Conservation (phyloP, 805 yeast genomes). For the Kodamaea lidongshanica region DNA sequence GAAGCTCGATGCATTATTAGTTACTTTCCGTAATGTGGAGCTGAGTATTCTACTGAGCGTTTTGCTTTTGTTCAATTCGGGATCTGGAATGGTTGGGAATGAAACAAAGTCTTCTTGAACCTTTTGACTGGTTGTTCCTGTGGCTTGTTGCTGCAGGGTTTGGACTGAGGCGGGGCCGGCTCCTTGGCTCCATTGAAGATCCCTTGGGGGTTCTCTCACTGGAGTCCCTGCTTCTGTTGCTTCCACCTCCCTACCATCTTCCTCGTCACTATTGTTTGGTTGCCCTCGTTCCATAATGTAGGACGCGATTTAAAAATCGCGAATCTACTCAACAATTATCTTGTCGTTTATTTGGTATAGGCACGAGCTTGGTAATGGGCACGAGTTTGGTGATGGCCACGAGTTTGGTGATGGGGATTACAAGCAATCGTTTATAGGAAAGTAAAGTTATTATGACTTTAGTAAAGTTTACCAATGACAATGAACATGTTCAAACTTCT, state of each 20-base stretch:
- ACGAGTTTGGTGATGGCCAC: too few relatives aligned
- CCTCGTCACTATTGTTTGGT: constrained; percentile 12
- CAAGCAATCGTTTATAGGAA: too few relatives aligned
- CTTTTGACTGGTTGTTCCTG: not conserved
- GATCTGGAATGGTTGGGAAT: constrained; percentile 40
- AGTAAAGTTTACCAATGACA: too few relatives aligned
- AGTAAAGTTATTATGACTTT: too few relatives aligned
- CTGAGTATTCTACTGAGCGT: constrained; percentile 31
- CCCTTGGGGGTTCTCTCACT: not conserved
- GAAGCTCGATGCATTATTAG: constrained; percentile 29
- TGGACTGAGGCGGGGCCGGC: too few relatives aligned
- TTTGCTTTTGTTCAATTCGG: constrained; percentile 28
- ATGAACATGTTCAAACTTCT: too few relatives aligned
- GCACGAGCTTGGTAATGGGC: too few relatives aligned
- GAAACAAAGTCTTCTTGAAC: constrained; percentile 30
- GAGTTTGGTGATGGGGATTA: too few relatives aligned
- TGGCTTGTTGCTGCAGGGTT: not conserved
- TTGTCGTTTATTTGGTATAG: too few relatives aligned
- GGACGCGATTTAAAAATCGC: too few relatives aligned
- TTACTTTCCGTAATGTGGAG: constrained; percentile 36
- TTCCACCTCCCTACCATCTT: constrained; percentile 4
- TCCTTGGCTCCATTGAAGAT: not conserved
- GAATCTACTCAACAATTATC: too few relatives aligned
- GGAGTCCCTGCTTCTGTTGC: not conserved
- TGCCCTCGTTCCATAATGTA: too few relatives aligned